Conservation (phyloP, 1,139 yeast genomes). For the Blastobotrys malaysiensis region DNA sequence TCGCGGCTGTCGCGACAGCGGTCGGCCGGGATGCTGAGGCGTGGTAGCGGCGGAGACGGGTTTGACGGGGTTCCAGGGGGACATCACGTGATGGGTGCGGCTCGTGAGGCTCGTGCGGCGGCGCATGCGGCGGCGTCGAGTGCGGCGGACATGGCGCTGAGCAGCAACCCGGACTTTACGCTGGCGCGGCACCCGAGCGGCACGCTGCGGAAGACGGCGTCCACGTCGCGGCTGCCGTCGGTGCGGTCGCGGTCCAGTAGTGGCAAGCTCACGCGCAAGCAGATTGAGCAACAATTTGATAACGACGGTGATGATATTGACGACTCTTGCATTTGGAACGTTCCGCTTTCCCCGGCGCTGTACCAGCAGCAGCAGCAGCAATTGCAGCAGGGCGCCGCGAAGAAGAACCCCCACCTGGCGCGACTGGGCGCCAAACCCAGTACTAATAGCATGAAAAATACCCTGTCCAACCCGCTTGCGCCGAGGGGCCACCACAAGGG, state of each 20-base stretch:
- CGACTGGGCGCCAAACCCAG: background rate
- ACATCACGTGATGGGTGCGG: no score
- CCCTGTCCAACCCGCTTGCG: background rate
- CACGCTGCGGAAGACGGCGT: conserved; percentile 12
- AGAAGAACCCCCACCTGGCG: background rate
- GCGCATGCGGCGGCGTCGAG: no score
- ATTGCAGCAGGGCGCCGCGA: background rate
- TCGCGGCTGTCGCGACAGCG: background rate
- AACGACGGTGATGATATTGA: conserved; percentile 45
- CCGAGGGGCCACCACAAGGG: background rate
- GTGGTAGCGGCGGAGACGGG: background rate
- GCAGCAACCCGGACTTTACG: background rate
- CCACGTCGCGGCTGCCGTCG: conserved; percentile 9
- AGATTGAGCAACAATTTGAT: conserved; percentile 33
- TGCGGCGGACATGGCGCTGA: background rate
- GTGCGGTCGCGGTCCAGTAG: conserved; percentile 1
- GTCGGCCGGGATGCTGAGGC: background rate
- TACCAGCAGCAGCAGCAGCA: conserved; percentile 30
- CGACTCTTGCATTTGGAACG: conserved; percentile 52
- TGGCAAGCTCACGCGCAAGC: conserved; percentile 24
- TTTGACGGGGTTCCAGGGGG: no score
- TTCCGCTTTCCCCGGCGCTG: conserved; percentile 55
- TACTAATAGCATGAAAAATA: background rate
- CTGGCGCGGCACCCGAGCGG: background rate
- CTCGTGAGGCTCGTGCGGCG: background rate